Evolutionary conservation across 306 rosid species (phyloP), one percentile per base, ranked within the genome.

Genomic region (Rubus parviflorus): DNA sequence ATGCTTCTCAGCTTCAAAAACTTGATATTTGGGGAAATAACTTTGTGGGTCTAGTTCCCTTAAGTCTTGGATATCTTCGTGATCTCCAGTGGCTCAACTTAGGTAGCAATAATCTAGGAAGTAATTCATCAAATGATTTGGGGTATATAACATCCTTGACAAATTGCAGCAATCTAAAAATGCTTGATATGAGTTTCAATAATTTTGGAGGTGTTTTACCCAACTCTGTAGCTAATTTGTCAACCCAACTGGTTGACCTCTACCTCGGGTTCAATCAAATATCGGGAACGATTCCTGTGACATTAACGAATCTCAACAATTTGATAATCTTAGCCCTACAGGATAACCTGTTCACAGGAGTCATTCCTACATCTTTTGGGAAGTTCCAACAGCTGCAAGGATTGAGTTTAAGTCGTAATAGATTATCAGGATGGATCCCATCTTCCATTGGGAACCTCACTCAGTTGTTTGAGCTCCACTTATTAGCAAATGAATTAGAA

Each of bases 191-290:
- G 14, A 0, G 61, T 3, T 0, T 0, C 0, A 85, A 88, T 52
- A 81, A 77, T 5, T 88, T 88, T 66, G 85, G 86, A 66, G 89
- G 87, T 38, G 60, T 11, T 42, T 74, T 88, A 16, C 86, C 88
- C 3, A 45, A 71, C 0, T 52, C 67, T 4, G 8, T 79, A 12
- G 83, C 74, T 37, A 85, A 88, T 52, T 79, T 88, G 15, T 79
- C 92, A 23, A 70, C 16, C 69, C 72, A 77, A 19, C 73, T 88
- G 3, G 45, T 0, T 7, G 0, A 0, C 0, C 9, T 88, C n/a
- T 25, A 35, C 43, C 37, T 77, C 8, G 67, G 45, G 0, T 3
- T 0, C 0, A 88, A 83, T 22, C 73, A 77, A 3, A 35, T 85
- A 17, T 75, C 37, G 0, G 84, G 86, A 70, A 58, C 19, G 23